Percentiles rank a stretch among this genome's conserved stretches.
Evolutionary conservation across 2,329 filamentous ascomycete genomes (phyloP).

Genomic region (Cadophora sp.): DNA sequence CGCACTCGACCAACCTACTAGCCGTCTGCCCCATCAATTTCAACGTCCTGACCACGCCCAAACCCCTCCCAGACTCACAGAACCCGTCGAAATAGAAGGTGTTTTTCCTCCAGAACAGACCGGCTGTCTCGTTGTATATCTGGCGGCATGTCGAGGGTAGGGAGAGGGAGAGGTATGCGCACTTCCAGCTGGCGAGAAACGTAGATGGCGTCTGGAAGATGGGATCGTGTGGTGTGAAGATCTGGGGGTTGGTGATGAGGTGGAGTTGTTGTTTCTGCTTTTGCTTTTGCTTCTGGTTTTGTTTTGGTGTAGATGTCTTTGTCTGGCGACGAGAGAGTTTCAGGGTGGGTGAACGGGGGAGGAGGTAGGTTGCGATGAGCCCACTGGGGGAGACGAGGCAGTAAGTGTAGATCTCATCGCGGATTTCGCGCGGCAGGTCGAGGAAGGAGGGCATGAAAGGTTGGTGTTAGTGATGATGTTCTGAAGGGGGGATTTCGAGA

Average conservation of each 20-base stretch:
- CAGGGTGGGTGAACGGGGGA: slow-evolving; percentile 9
- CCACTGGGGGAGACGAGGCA: slow-evolving; percentile 26
- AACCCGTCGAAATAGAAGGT: slow-evolving; percentile 29
- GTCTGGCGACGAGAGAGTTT: neutral
- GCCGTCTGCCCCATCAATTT: slow-evolving; percentile 32
- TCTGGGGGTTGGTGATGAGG: slow-evolving; percentile 18
- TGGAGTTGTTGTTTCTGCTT: slow-evolving; percentile 9
- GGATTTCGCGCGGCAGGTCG: slow-evolving; percentile 35
- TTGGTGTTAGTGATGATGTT: neutral
- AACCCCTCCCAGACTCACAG: neutral
- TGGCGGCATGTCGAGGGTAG: slow-evolving; percentile 35
- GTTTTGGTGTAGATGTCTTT: neutral
- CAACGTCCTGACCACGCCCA: slow-evolving; percentile 20
- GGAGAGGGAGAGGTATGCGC: slow-evolving; percentile 28
- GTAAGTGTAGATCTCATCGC: slow-evolving; percentile 33
- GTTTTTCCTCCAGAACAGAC: slow-evolving; percentile 34
- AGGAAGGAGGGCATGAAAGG: slow-evolving; percentile 30
- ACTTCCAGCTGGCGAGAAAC: neutral
- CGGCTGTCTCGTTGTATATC: slow-evolving; percentile 34
- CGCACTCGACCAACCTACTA: slow-evolving; percentile 18
- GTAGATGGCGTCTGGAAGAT: neutral
- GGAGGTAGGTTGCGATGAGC: slow-evolving; percentile 16
- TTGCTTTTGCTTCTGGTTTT: neutral
- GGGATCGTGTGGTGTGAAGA: slow-evolving; percentile 2
- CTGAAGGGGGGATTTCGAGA: neutral